These are phyloP conservation scores for Actinomortierella wolfii DNA, from an alignment of 371 early-diverging fungal species.

Conservation along the genomic window DNA sequence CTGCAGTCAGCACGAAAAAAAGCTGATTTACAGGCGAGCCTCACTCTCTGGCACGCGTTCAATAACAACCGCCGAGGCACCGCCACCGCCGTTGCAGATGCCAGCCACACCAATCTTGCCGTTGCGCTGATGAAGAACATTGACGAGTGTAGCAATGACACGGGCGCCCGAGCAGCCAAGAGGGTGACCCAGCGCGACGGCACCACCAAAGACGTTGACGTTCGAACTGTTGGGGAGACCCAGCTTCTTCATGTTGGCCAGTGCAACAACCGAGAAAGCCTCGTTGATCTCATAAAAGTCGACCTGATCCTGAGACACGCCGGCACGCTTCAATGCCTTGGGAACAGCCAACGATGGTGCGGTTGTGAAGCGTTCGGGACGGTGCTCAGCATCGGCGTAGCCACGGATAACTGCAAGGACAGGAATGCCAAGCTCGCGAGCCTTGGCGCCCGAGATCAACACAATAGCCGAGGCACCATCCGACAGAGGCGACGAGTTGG, in stretches of 20 bases:
- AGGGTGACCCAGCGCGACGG: constrained; percentile 98
- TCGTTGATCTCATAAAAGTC: constrained; percentile 96
- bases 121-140: constrained; percentile 70
- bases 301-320: constrained; percentile 68
- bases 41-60: constrained; percentile 58
- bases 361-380: constrained; percentile 89
- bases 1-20: too few relatives aligned
- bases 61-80: constrained; percentile 90
- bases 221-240: constrained; percentile 66
- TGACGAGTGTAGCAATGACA: constrained; percentile 85
- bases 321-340: constrained; percentile 87
- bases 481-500: constrained; percentile 91
- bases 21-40: constrained; percentile 24
- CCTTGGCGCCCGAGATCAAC: constrained; percentile 78
- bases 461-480: constrained; percentile 97
- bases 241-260: constrained; percentile 88
- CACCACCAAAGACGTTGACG: constrained; percentile 95
- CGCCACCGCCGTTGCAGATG: constrained; percentile 97
- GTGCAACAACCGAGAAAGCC: constrained; percentile 95
- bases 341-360: constrained; percentile 93
- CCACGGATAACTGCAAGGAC: constrained; percentile 77
- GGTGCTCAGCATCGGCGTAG: constrained; percentile 79
- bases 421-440: constrained; percentile 73
- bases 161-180: constrained; percentile 96
- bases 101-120: constrained; percentile 90